A percentile compares a stretch with the other conserved stretches of the same genome.
phyloP scores from a whole-genome alignment of 2,329 filamentous ascomycete genomes.

The Calonectria hongkongensis region DNA sequence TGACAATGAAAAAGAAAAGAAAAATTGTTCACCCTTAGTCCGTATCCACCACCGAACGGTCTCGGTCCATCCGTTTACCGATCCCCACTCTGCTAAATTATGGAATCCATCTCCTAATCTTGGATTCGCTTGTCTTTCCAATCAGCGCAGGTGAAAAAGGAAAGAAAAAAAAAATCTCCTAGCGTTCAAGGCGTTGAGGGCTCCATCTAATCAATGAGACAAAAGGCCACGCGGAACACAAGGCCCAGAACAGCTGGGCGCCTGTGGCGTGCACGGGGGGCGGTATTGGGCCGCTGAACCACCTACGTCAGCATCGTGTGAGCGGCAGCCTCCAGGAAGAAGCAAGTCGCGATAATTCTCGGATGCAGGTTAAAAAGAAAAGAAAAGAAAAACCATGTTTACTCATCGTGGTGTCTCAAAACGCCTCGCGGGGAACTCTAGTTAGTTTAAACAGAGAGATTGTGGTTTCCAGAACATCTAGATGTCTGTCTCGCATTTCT shows the following conservation, averaged over 20 bases:
- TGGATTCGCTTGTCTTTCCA: constrained; percentile 7
- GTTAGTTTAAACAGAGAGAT: not conserved
- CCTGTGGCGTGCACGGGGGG: not conserved
- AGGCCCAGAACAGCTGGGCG: constrained; percentile 26
- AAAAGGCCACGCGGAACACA: constrained; percentile 11
- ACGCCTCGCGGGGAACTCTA: constrained; percentile 10
- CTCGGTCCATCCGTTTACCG: constrained; percentile 9
- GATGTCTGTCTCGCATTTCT: not conserved
- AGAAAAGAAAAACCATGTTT: not conserved
- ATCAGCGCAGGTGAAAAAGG: not conserved
- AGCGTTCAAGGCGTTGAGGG: constrained; percentile 11
- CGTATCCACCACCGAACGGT: constrained; percentile 4
- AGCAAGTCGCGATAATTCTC: constrained; percentile 3
- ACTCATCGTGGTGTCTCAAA: constrained; percentile 16
- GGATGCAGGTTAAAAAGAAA: not conserved
- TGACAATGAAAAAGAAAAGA: not conserved
- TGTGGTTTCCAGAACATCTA: constrained; percentile 12
- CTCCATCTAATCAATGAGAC: not conserved
- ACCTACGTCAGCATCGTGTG: constrained; percentile 27
- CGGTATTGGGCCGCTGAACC: not conserved
- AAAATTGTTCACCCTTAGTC: not conserved
- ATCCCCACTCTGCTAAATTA: constrained; percentile 9
- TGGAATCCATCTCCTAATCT: not conserved
- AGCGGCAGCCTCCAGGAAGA: not conserved
- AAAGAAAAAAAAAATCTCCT: constrained; percentile 22